Conservation (phyloP, 345 rosid genomes). For the Kernera saxatilis region DNA sequence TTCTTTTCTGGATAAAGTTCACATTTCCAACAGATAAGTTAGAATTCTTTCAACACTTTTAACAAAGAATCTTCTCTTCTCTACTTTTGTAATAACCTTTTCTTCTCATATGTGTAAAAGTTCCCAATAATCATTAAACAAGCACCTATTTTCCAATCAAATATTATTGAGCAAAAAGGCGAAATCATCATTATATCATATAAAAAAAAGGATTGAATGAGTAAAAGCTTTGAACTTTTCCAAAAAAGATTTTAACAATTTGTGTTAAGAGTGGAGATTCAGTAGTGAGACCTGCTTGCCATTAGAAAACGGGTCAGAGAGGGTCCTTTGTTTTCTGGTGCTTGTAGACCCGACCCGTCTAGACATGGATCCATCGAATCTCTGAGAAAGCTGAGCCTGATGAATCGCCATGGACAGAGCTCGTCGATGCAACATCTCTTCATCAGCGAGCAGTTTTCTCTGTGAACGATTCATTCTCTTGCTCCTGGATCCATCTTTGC, state of each 20-base stretch:
- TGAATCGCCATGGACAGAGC: conserved; percentile 93
- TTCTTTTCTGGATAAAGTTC: conserved; percentile 4
- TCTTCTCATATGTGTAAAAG: conserved; percentile 9
- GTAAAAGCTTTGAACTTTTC: conserved; percentile 10
- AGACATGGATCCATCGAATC: conserved; percentile 98
- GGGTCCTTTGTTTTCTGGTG: conserved; percentile 51
- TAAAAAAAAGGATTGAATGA: not conserved
- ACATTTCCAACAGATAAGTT: conserved; percentile 6
- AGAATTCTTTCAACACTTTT: not conserved
- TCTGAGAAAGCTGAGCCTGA: conserved; percentile 82
- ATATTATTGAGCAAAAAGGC: not conserved
- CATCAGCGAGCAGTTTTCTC: conserved; percentile 76
- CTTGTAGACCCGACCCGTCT: conserved; percentile 81
- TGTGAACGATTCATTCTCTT: conserved; percentile 77
- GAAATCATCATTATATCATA: conserved; percentile 10
- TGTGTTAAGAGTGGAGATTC: not conserved
- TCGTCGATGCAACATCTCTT: conserved; percentile 85
- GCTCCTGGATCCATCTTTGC: conserved; percentile 63
- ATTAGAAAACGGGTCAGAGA: conserved; percentile 65
- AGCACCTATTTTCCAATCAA: not conserved
- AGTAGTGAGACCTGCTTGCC: conserved; percentile 57
- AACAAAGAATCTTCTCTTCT: conserved; percentile 6
- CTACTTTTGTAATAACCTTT: conserved; percentile 18
- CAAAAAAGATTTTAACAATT: not conserved
- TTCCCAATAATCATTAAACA: conserved; percentile 13